Conservation (phyloP, 208 protist species). For the Leishmania mexicana region DNA sequence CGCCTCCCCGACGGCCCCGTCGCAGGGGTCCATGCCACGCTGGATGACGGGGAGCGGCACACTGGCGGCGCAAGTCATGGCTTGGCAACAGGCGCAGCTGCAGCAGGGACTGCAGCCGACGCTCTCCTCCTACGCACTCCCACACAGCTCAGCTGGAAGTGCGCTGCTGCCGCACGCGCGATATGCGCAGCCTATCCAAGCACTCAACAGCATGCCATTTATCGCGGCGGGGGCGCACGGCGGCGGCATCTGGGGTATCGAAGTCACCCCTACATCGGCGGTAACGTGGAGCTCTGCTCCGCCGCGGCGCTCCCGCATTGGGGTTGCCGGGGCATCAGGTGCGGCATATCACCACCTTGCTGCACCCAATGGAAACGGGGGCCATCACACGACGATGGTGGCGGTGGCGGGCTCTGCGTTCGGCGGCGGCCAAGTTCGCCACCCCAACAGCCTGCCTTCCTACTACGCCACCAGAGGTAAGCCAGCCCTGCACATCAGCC, state of each 20-base stretch:
- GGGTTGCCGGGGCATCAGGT: neutral
- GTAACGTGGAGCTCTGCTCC: neutral
- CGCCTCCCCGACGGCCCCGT: conserved; percentile 18
- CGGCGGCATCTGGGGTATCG: neutral
- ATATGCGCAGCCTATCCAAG: neutral
- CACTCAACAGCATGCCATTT: neutral
- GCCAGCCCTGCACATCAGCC: conserved; percentile 23
- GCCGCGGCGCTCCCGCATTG: conserved; percentile 2
- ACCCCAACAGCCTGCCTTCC: conserved; percentile 22
- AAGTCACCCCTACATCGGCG: neutral
- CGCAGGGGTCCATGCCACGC: conserved; percentile 21
- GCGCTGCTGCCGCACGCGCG: neutral
- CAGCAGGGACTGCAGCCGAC: neutral
- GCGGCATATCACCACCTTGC: neutral
- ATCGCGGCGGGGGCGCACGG: neutral
- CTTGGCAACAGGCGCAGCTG: neutral
- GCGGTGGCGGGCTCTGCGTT: neutral
- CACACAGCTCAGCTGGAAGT: neutral
- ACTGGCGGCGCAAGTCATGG: neutral
- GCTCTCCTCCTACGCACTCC: conserved; percentile 9
- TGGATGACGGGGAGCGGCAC: neutral
- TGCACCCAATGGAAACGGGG: neutral
- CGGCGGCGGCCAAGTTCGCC: conserved; percentile 4
- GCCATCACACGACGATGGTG: neutral
- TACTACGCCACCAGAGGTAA: conserved; percentile 25